These are phyloP conservation scores for Pseudozyma flocculosa DNA, from an alignment of 1,284 basidiomycete genomes.

Conservation along the genomic window DNA sequence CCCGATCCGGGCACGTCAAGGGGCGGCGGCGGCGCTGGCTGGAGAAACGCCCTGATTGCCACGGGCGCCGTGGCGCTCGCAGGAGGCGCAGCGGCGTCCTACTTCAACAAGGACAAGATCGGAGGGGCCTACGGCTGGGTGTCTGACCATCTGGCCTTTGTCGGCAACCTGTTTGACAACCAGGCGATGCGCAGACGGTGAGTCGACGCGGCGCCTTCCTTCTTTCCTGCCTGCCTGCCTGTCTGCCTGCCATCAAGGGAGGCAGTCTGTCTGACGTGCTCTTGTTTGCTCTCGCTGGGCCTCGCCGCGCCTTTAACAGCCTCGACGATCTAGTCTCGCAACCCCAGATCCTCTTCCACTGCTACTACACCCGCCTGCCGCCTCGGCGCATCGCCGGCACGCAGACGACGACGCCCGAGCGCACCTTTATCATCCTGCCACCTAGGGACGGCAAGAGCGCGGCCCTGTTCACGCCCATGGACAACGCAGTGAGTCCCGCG, in stretches of 20 bases:
- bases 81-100: conserved; percentile 73
- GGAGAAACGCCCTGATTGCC: conserved; percentile 60
- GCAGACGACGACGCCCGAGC: conserved; percentile 9
- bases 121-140: conserved; percentile 64
- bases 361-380: conserved; percentile 48
- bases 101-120: conserved; percentile 68
- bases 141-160: conserved; percentile 85
- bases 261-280: no score
- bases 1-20: neutral
- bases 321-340: conserved; percentile 30
- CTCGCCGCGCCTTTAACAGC: neutral
- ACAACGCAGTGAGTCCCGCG: conserved; percentile 19
- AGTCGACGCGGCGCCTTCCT: neutral
- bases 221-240: neutral
- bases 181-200: conserved; percentile 65
- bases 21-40: conserved; percentile 9
- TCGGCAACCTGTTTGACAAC: conserved; percentile 83
- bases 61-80: conserved; percentile 65
- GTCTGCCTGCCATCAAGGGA: no score
- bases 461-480: conserved; percentile 31
- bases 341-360: conserved; percentile 61
- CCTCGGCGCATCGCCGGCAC: conserved; percentile 5
- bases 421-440: conserved; percentile 54
- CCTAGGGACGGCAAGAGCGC: conserved; percentile 15
- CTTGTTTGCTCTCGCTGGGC: no score